phyloP scores from a whole-genome alignment of 2,329 filamentous ascomycete species.

The Colletotrichum endophyticum region DNA sequence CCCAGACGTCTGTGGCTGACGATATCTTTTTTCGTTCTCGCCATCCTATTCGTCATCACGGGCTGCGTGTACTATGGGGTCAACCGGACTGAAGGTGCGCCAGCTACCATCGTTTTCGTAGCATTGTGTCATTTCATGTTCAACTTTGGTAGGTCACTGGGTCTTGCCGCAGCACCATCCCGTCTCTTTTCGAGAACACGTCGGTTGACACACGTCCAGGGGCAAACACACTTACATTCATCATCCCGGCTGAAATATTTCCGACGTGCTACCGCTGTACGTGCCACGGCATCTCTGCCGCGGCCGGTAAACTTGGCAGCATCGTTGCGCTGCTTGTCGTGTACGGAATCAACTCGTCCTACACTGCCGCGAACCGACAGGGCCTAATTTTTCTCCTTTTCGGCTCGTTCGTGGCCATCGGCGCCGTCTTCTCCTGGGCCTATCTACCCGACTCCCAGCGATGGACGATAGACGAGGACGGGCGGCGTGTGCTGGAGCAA shows the following conservation, averaged over 20 bases:
- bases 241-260: constrained; percentile 69
- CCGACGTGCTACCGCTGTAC: constrained; percentile 67
- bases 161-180: neutral
- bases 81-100: constrained; percentile 42
- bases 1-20: constrained; percentile 56
- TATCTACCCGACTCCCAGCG: constrained; percentile 55
- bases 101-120: constrained; percentile 54
- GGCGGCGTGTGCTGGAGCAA: constrained; percentile 43
- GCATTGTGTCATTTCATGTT: constrained; percentile 60
- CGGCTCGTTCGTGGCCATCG: constrained; percentile 52
- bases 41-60: constrained; percentile 51
- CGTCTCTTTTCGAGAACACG: neutral
- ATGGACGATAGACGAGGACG: constrained; percentile 36
- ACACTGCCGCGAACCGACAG: constrained; percentile 45
- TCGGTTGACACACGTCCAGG: constrained; percentile 36
- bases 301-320: constrained; percentile 63
- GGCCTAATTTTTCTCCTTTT: constrained; percentile 57
- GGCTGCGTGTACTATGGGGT: constrained; percentile 56
- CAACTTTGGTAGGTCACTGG: constrained; percentile 50
- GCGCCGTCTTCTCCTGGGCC: constrained; percentile 56
- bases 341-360: constrained; percentile 53
- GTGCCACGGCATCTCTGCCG: constrained; percentile 66
- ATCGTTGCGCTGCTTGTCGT: constrained; percentile 57
- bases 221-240: constrained; percentile 67
- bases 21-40: constrained; percentile 50